A percentile compares a stretch with the other conserved stretches of the same genome.
phyloP scores from a whole-genome alignment of 345 rosid species.

The Gossypium australe region DNA sequence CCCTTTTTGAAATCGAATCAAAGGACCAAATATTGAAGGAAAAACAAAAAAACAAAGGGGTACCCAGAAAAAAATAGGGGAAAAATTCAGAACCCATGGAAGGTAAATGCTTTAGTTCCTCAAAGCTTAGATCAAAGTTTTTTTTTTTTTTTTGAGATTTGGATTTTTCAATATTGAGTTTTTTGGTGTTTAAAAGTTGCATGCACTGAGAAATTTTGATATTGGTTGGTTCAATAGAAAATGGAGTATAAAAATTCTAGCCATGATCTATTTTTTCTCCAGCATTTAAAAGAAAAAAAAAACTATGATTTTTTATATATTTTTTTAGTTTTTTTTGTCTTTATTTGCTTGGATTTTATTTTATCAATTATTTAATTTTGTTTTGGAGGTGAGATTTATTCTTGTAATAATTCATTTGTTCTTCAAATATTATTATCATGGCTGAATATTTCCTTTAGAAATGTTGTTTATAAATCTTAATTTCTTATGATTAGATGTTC shows the following conservation, averaged over 20 bases:
- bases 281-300: not conserved
- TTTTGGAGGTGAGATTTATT: not conserved
- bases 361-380: not conserved
- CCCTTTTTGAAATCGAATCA: slow-evolving; percentile 5
- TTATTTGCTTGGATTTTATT: not conserved
- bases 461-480: not conserved
- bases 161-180: not conserved
- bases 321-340: not conserved
- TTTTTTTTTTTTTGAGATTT: not conserved
- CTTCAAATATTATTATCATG: not conserved
- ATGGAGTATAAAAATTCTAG: not conserved
- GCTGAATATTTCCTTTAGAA: not conserved
- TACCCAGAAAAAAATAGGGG: slow-evolving; percentile 2
- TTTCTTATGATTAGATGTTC: no score
- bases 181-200: slow-evolving; percentile 3
- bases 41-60: not conserved
- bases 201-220: not conserved
- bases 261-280: not conserved
- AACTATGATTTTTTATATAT: not conserved
- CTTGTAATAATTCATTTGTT: not conserved
- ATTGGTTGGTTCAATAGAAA: slow-evolving; percentile 18
- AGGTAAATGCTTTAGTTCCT: slow-evolving; percentile 24
- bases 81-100: slow-evolving; percentile 20
- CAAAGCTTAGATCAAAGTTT: slow-evolving; percentile 13
- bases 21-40: slow-evolving; percentile 1